These are phyloP conservation scores for Aureobasidium sp. DNA, from an alignment of 2,329 filamentous ascomycete genomes.

Conservation along the genomic window DNA sequence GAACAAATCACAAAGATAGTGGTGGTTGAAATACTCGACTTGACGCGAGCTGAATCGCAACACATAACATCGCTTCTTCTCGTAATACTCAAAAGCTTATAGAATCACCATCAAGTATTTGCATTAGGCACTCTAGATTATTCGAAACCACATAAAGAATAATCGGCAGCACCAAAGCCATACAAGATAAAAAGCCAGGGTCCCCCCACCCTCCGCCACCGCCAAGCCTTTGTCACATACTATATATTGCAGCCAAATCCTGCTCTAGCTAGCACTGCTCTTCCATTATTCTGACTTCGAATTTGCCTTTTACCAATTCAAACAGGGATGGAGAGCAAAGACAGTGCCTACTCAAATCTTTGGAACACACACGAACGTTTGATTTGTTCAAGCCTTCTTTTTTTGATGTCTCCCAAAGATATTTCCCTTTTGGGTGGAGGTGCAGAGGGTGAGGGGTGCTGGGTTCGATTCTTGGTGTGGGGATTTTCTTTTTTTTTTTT, in stretches of 20 bases:
- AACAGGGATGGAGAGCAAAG: conserved; percentile 16
- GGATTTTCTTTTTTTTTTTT: neutral
- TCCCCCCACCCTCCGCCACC: neutral
- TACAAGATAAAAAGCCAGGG: too few species aligned
- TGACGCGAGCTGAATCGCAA: too few species aligned
- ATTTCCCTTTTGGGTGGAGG: neutral
- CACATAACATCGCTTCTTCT: too few species aligned
- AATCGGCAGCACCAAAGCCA: too few species aligned
- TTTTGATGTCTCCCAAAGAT: too few species aligned
- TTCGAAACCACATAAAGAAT: too few species aligned
- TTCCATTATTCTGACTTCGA: conserved; percentile 16
- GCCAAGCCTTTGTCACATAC: neutral
- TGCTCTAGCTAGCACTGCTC: conserved; percentile 12
- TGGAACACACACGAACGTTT: conserved; percentile 9
- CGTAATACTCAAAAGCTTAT: too few species aligned
- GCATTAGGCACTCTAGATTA: too few species aligned
- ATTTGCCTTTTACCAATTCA: conserved; percentile 17
- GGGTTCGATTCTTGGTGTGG: neutral
- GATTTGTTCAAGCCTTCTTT: conserved; percentile 2
- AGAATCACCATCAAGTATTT: too few species aligned
- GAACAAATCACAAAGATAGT: too few species aligned
- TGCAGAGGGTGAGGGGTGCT: neutral
- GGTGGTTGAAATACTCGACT: too few species aligned
- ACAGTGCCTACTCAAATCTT: conserved; percentile 14
- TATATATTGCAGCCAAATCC: neutral